These are phyloP conservation scores for Magnolia kwangsiensis DNA, from an alignment of 164 flowering plant species.

Conservation along the genomic window DNA sequence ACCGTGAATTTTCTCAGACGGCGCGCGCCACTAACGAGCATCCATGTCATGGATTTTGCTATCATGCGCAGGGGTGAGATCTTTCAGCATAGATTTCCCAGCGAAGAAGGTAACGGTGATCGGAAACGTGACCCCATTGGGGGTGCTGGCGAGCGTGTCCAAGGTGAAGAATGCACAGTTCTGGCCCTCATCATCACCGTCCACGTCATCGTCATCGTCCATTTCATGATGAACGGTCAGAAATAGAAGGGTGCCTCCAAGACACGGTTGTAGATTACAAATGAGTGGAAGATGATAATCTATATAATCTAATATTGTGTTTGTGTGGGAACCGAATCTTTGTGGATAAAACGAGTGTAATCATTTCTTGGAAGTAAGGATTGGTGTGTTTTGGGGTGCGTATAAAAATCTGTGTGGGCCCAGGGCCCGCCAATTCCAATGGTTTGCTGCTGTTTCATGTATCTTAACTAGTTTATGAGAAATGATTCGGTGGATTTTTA, in stretches of 20 bases:
- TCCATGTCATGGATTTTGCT: no score
- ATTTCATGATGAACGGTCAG: background rate
- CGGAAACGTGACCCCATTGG: slow-evolving; percentile 74
- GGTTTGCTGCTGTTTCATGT: background rate
- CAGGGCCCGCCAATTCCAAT: background rate
- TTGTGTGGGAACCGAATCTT: background rate
- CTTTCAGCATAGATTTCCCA: slow-evolving; percentile 66
- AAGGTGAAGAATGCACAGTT: slow-evolving; percentile 83
- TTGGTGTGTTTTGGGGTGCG: slow-evolving; percentile 1
- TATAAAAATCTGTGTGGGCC: background rate
- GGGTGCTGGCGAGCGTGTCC: slow-evolving; percentile 74
- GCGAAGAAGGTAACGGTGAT: slow-evolving; percentile 78
- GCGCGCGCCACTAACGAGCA: no score
- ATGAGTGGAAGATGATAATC: background rate
- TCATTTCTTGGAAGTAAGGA: background rate
- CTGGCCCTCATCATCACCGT: slow-evolving; percentile 54
- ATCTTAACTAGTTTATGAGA: background rate
- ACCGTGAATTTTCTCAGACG: no score
- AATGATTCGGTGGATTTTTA: background rate
- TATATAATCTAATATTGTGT: background rate
- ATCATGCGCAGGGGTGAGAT: slow-evolving; percentile 67
- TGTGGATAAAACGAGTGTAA: background rate
- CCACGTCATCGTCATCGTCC: background rate
- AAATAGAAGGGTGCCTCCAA: background rate
- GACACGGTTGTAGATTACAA: background rate